These are phyloP conservation scores for Colletotrichum sp. DNA, from an alignment of 2,329 filamentous ascomycete species.

Conservation along the genomic window DNA sequence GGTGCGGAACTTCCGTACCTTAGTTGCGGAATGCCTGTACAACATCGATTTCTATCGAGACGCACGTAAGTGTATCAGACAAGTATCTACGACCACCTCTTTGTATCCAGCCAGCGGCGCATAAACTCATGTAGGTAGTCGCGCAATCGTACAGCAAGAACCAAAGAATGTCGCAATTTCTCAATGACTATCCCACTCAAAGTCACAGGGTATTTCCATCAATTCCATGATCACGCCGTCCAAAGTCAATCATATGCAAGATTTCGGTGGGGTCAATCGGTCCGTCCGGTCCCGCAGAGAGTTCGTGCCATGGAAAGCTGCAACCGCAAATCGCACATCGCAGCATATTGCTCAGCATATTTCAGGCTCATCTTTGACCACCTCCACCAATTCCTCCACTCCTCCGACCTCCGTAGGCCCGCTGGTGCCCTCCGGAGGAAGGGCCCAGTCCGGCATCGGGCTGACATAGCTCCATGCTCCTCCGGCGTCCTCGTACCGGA, in stretches of 20 bases:
- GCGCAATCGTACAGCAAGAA: neutral
- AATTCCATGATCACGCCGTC: neutral
- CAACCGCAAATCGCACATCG: neutral
- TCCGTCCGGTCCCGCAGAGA: neutral
- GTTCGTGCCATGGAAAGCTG: conserved; percentile 12
- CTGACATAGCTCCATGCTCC: conserved; percentile 90
- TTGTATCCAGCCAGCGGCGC: neutral
- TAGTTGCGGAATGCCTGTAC: neutral
- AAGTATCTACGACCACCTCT: neutral
- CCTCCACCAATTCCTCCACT: conserved; percentile 63
- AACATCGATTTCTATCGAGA: neutral
- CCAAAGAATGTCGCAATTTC: neutral
- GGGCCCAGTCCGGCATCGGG: conserved; percentile 82
- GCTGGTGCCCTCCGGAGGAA: conserved; percentile 75
- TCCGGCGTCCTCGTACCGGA: conserved; percentile 83
- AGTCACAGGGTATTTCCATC: neutral
- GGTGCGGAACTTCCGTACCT: neutral
- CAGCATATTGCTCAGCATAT: conserved; percentile 27
- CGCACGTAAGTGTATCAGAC: neutral
- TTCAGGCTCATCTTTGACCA: conserved; percentile 52
- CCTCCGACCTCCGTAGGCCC: conserved; percentile 74
- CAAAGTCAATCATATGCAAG: neutral
- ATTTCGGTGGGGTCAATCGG: conserved; percentile 7
- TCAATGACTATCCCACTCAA: neutral
- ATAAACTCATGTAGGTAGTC: neutral